Evolutionary conservation across 495 filamentous ascomycete species (phyloP).

Genomic region (Penicillium canescens): DNA sequence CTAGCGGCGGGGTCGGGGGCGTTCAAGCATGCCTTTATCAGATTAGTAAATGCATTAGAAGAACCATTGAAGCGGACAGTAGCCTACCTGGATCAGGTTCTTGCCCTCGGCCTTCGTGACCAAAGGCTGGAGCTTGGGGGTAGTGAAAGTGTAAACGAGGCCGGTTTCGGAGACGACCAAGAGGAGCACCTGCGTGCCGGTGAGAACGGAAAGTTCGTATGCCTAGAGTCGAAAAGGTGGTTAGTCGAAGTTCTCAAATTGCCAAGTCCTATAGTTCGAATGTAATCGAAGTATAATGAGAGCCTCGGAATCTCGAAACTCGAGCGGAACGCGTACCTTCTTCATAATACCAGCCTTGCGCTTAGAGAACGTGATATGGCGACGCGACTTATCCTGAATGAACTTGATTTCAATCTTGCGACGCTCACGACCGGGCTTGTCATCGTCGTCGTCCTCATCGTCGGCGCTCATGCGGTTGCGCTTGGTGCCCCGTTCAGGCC

Average conservation of each 20-base stretch:
- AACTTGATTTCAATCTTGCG: conserved; percentile 99
- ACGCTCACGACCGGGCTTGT: conserved; percentile 96
- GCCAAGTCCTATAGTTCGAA: not conserved
- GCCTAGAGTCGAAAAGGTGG: conserved; percentile 57
- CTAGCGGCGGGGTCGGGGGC: conserved; percentile 90
- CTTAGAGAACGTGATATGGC: conserved; percentile 99
- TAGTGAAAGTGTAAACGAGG: conserved; percentile 99
- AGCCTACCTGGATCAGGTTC: conserved; percentile 93
- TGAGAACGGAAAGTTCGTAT: conserved; percentile 96
- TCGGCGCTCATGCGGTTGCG: conserved; percentile 83
- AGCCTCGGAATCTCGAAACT: conserved; percentile 21
- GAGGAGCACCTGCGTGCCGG: conserved; percentile 94
- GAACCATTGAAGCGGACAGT: not conserved
- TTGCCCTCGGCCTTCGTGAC: conserved; percentile 99
- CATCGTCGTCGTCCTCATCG: conserved; percentile 98
- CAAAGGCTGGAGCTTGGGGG: conserved; percentile 96
- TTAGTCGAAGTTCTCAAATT: not conserved
- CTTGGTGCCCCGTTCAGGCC: conserved; percentile 83
- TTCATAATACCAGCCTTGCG: conserved; percentile 99
- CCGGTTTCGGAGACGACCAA: conserved; percentile 98
- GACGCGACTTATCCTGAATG: conserved; percentile 99
- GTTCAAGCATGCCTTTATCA: conserved; percentile 83
- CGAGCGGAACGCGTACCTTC: conserved; percentile 71
- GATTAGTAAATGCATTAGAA: not conserved
- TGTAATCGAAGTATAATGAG: conserved; percentile 1